Percentiles rank a stretch among this genome's conserved stretches.
Evolutionary conservation across 75 land plant species (phyloP).

Genomic region (Picea sitchensis): DNA sequence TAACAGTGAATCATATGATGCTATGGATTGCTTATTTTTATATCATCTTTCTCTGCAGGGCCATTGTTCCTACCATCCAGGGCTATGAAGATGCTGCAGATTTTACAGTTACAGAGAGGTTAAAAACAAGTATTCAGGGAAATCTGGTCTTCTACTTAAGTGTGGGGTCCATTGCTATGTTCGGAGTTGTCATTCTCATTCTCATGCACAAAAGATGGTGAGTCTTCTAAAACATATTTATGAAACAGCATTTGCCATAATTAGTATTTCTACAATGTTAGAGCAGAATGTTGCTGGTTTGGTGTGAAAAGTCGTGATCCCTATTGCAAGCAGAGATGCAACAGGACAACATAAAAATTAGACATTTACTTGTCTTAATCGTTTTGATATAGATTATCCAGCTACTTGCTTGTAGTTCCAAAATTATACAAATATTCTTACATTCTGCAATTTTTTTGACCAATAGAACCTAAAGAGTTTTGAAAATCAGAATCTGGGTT

Average conservation of each 20-base stretch:
- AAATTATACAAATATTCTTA: too few species aligned
- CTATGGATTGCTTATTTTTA: constrained; percentile 5
- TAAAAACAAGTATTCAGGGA: constrained; percentile 80
- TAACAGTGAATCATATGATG: neutral
- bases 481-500: neutral
- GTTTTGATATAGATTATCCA: neutral
- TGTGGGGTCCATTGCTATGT: constrained; percentile 74
- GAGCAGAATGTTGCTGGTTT: neutral
- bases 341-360: neutral
- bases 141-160: constrained; percentile 78
- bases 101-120: constrained; percentile 77
- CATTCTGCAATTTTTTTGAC: neutral
- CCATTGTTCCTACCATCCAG: constrained; percentile 92
- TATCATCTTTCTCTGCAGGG: constrained; percentile 51
- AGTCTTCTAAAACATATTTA: neutral
- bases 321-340: neutral
- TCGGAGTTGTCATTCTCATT: constrained; percentile 87
- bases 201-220: constrained; percentile 63
- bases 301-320: neutral
- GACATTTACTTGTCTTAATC: neutral
- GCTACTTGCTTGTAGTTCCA: neutral
- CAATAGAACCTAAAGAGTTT: neutral
- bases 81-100: constrained; percentile 99
- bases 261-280: too few species aligned
- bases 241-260: too few species aligned